Conservation (phyloP, 768 basidiomycete species). For the Pleurotus salmoneostramineus region DNA sequence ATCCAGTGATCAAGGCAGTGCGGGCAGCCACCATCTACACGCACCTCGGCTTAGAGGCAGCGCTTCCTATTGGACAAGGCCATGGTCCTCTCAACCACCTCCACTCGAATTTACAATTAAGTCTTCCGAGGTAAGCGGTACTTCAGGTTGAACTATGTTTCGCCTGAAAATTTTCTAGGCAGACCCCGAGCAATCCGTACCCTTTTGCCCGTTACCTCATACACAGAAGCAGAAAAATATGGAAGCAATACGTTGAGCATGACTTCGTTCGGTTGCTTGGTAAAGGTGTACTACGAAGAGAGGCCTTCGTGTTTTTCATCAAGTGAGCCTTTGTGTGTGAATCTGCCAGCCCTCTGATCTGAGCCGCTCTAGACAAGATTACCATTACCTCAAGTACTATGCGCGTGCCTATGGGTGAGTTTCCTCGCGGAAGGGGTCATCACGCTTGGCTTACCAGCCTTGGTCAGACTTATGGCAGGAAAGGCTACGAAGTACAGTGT, state of each 20-base stretch:
- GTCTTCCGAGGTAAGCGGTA: constrained; percentile 43
- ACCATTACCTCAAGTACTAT: constrained; percentile 80
- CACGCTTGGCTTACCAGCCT: neutral
- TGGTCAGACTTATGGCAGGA: constrained; percentile 64
- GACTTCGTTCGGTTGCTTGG: constrained; percentile 80
- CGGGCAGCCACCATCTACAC: constrained; percentile 66
- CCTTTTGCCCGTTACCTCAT: constrained; percentile 70
- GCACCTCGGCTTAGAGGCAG: constrained; percentile 67
- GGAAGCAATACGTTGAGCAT: constrained; percentile 80
- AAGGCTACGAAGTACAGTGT: constrained; percentile 65
- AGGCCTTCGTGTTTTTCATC: constrained; percentile 82
- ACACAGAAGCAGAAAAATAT: constrained; percentile 43
- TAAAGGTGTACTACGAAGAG: constrained; percentile 57
- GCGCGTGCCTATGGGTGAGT: constrained; percentile 73
- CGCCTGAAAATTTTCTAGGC: constrained; percentile 30
- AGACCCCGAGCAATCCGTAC: constrained; percentile 55
- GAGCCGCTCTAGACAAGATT: constrained; percentile 60
- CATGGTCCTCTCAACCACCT: constrained; percentile 87
- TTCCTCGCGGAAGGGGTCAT: neutral
- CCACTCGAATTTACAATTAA: constrained; percentile 46
- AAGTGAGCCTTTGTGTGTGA: constrained; percentile 43
- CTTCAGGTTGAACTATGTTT: neutral
- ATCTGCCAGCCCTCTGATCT: neutral
- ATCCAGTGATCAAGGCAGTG: constrained; percentile 54
- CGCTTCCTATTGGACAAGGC: constrained; percentile 65